Evolutionary conservation across 176 grass and related monocot genomes (phyloP).

Genomic region (Avena sativa): DNA sequence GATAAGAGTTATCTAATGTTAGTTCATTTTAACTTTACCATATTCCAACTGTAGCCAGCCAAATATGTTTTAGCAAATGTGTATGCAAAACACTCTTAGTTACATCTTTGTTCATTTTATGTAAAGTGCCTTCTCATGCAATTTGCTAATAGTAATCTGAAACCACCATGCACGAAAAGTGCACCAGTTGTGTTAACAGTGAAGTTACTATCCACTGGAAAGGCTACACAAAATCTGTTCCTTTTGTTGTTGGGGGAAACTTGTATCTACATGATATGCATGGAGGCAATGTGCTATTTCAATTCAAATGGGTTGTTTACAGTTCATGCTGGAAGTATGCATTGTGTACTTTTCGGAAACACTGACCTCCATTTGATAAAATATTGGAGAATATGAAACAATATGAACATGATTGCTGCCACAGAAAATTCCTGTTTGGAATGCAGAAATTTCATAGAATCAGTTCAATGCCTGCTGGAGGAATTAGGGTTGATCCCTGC

Average conservation of each 20-base stretch:
- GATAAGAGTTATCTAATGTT: slow-evolving; percentile 5
- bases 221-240: slow-evolving; percentile 1
- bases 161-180: slow-evolving; percentile 16
- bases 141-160: slow-evolving; percentile 15
- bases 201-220: slow-evolving; percentile 10
- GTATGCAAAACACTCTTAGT: neutral
- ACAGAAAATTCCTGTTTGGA: slow-evolving; percentile 17
- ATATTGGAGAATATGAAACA: slow-evolving; percentile 1
- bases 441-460: slow-evolving; percentile 2
- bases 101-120: slow-evolving; percentile 36
- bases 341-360: neutral
- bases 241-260: neutral
- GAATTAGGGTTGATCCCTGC: neutral
- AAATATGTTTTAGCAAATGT: slow-evolving; percentile 15
- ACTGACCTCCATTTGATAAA: neutral
- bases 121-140: slow-evolving; percentile 3
- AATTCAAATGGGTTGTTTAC: slow-evolving; percentile 7
- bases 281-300: slow-evolving; percentile 1
- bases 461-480: neutral
- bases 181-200: neutral
- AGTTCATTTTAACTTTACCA: slow-evolving; percentile 17
- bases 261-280: slow-evolving; percentile 18
- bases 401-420: neutral
- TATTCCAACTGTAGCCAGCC: neutral
- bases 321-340: neutral